These are phyloP conservation scores for Alternaria sp. DNA, from an alignment of 2,329 filamentous ascomycete genomes.

Conservation along the genomic window DNA sequence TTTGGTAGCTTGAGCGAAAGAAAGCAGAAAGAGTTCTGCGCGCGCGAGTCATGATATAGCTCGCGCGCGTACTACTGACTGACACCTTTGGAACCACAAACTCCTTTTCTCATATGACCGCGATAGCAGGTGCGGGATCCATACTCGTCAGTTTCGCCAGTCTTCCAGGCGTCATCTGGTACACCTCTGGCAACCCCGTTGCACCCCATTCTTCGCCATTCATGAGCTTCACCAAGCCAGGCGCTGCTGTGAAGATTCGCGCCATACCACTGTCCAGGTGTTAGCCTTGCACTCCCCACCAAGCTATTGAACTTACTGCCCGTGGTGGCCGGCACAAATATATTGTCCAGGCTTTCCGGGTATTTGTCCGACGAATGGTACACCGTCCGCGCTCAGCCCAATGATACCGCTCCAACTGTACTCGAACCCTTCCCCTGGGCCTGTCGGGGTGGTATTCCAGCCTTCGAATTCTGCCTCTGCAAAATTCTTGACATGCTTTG, in stretches of 20 bases:
- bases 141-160: slow-evolving; percentile 18
- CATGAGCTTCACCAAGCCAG: slow-evolving; percentile 36
- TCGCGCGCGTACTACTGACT: not conserved
- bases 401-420: slow-evolving; percentile 45
- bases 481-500: slow-evolving; percentile 34
- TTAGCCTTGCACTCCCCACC: slow-evolving; percentile 2
- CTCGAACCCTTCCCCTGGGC: slow-evolving; percentile 40
- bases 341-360: slow-evolving; percentile 37
- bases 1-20: not conserved
- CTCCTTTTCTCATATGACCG: slow-evolving; percentile 19
- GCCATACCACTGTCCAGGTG: slow-evolving; percentile 33
- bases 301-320: slow-evolving; percentile 30
- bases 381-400: slow-evolving; percentile 36
- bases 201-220: slow-evolving; percentile 13
- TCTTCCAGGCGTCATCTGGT: not conserved
- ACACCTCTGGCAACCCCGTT: not conserved
- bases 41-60: slow-evolving; percentile 6
- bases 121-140: slow-evolving; percentile 7
- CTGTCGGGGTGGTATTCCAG: slow-evolving; percentile 22
- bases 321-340: slow-evolving; percentile 42
- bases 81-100: not conserved
- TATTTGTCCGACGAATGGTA: slow-evolving; percentile 36
- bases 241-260: slow-evolving; percentile 40
- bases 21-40: not conserved
- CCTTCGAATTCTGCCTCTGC: slow-evolving; percentile 37